phyloP scores from a whole-genome alignment of 2,329 filamentous ascomycete species.

The Arthrinium puccinioides region DNA sequence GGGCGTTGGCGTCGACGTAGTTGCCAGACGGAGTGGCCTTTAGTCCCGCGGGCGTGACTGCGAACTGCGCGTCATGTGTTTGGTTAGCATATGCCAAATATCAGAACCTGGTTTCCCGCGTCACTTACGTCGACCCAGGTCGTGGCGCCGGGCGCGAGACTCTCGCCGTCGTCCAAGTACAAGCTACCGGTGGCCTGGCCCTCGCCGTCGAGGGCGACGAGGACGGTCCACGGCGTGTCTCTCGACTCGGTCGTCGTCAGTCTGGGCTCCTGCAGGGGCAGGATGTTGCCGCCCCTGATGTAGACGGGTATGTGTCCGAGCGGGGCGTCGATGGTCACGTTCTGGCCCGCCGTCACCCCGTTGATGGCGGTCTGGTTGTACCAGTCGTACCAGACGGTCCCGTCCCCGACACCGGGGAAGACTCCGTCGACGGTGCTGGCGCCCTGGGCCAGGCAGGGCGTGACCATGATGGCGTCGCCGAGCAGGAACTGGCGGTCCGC shows the following conservation, averaged over 20 bases:
- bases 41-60: constrained; percentile 33
- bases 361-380: constrained; percentile 55
- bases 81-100: too few species aligned
- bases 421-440: constrained; percentile 56
- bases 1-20: constrained; percentile 48
- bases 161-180: constrained; percentile 72
- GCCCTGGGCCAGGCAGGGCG: constrained; percentile 58
- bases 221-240: constrained; percentile 58
- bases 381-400: constrained; percentile 71
- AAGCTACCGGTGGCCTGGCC: constrained; percentile 53
- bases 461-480: constrained; percentile 57
- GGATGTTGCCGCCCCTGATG: constrained; percentile 58
- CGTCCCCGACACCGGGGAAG: constrained; percentile 58
- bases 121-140: constrained; percentile 41
- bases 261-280: constrained; percentile 62
- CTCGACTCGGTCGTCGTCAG: constrained; percentile 59
- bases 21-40: constrained; percentile 39
- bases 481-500: constrained; percentile 68
- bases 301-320: constrained; percentile 66
- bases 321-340: constrained; percentile 34
- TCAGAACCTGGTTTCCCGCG: too few species aligned
- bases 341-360: constrained; percentile 24
- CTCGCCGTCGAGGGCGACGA: constrained; percentile 50
- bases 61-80: constrained; percentile 33
- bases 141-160: constrained; percentile 46